Evolutionary conservation across 164 flowering plant species (phyloP), one percentile per base, ranked within the genome.

Genomic region (Hamamelis virginiana): DNA sequence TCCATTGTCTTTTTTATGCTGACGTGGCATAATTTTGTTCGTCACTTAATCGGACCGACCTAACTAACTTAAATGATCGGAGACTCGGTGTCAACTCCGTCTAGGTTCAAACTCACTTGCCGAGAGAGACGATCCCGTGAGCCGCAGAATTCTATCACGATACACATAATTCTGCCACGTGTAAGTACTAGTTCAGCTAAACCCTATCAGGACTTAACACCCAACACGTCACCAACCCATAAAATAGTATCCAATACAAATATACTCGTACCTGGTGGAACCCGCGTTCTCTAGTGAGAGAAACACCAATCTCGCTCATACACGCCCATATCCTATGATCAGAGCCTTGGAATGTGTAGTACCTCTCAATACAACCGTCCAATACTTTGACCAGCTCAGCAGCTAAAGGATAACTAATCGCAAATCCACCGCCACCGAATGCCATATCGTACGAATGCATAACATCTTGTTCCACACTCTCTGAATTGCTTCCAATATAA

Each of bases 371-470:
- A 59, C 97, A 91, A 8, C 81, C 88, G 82, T 89, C 94, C 73
- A 89, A 47, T 8, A 55, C 21, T 23, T 25, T 51, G 22, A 67
- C 82, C 43, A 91, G 74, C 58, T 65, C 75, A 44, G 69, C 80
- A 16, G 91, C 97, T 8, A 91, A 63, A 0, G 84, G 78, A 25
- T 82, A 84, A 52, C 97, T 91, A 22, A 92, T 59, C 0, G 96
- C 97, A 62, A 91, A 85, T 4, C 97, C 97, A 1, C 93, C 97
- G 8, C 97, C 97, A 8, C 97, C 96, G 48, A 79, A 92, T 23
- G 91, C 97, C 91, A 88, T 91, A 0, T 58, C 81, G 59, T 83
- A 90, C 61, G 88, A 68, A 62, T 86, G 92, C 75, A 80, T 70
- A 69, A 80, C 73, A 66, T 87, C 79, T 59, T 89, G 94, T 78